Base-by-base conservation (phyloP, 805 yeast species). In the Cyberlindnera japonica region DNA sequence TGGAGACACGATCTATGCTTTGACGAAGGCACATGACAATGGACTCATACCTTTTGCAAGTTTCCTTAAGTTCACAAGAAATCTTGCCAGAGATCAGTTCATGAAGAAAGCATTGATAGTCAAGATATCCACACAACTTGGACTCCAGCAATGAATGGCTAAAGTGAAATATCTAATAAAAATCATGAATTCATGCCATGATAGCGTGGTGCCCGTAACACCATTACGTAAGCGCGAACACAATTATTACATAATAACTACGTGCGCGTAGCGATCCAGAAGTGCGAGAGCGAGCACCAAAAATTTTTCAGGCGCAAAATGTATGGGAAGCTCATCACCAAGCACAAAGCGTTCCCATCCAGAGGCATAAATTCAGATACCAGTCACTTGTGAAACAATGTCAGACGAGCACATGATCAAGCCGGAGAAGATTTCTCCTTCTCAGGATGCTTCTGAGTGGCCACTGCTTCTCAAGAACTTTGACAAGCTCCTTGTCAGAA, bases 381-480 rank as follows among this genome's bases (percentile, higher is more conserved):
- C 21, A 18, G 6, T 14, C 14, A 17, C 12, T 6, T 22, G 12
- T 18, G 23, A 27, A 21, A 46, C 38, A 42, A 80, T 80, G 85
- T 72, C 83, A 46, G 74, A 75, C 57, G 87, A 81, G 57, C 81
- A 69, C 62, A 74, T 83, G 66, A 90, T 90, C 69, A 88, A 87
- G 75, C 98, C 98, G 45, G 95, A 87, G 64, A 71, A 74, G 52
- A 75, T 79, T 49, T 75, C 81, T 44, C 84, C 95, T 29, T 69
- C 90, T 27, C 79, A 80, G 53, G 93, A 90, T 67, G 83, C 98
- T 44, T 79, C 95, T 44, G 87, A 84, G 54, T 93, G 98, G 98
- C 99, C 99, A 23, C 75, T 93, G 57, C 74, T 93, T 56, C 74
- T 93, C 65, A 93, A 93, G 65, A 82, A 91, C 73, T 93, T 82